Evolutionary conservation across 208 protist genomes (phyloP).

Genomic region (Angomonas deanei): DNA sequence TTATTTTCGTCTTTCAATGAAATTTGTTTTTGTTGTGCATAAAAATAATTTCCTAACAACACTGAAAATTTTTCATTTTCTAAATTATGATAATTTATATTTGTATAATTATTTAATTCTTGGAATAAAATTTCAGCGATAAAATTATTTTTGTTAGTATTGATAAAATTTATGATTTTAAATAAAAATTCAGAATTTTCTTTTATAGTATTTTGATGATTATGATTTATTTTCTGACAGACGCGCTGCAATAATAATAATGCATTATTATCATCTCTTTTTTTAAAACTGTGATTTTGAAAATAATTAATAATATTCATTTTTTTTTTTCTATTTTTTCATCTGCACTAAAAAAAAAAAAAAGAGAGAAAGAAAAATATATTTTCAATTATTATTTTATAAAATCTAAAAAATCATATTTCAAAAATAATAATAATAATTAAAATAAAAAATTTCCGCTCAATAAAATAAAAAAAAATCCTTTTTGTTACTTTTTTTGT

Average conservation of each 20-base stretch:
- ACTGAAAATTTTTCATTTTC: not conserved
- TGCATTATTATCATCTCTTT: conserved; percentile 2
- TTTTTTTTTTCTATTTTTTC: not conserved
- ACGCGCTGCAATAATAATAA: no score
- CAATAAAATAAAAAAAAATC: no score
- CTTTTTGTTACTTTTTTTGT: not conserved
- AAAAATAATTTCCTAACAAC: not conserved
- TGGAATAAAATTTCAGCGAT: no score
- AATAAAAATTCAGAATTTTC: not conserved
- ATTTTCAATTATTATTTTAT: no score
- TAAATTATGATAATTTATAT: not conserved
- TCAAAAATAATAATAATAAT: no score
- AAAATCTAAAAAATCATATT: no score
- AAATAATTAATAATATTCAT: not conserved
- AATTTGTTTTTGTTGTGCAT: no score
- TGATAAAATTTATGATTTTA: not conserved
- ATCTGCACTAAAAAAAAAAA: conserved; percentile 1
- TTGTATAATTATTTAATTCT: not conserved
- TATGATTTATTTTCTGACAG: no score
- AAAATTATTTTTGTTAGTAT: no score
- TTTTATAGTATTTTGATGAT: not conserved
- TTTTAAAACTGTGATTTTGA: not conserved
- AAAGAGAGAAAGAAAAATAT: no score
- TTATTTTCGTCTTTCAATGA: not conserved
- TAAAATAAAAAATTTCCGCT: no score